These are phyloP conservation scores for Phytopythium ostracodes DNA, from an alignment of 352 stramenopile species.

Conservation along the genomic window DNA sequence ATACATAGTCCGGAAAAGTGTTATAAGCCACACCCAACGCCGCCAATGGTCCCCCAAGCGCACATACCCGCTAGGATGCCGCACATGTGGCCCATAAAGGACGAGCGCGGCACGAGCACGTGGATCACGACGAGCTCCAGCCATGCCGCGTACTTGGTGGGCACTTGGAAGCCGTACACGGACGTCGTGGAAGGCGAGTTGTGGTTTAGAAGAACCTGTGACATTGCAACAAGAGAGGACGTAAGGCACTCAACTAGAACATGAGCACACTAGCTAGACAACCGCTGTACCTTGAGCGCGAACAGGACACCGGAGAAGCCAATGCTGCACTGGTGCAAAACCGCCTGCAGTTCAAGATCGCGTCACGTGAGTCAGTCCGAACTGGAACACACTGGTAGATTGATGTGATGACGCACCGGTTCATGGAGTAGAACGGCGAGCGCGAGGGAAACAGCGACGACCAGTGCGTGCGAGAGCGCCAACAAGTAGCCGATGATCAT, in stretches of 20 bases:
- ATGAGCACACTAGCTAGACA: neutral
- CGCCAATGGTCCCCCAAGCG: neutral
- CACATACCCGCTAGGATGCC: conserved; percentile 75
- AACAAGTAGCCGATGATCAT: conserved; percentile 50
- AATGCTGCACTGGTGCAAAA: conserved; percentile 57
- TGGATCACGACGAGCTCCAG: conserved; percentile 86
- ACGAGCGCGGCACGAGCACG: conserved; percentile 69
- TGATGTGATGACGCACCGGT: neutral
- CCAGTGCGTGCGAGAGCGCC: conserved; percentile 52
- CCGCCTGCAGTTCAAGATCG: conserved; percentile 13
- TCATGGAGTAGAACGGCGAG: conserved; percentile 10
- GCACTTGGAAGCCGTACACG: conserved; percentile 70
- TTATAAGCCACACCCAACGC: neutral
- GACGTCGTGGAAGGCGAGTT: conserved; percentile 57
- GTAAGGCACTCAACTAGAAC: neutral
- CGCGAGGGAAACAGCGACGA: conserved; percentile 37
- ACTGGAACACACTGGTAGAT: neutral
- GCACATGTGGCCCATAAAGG: conserved; percentile 83
- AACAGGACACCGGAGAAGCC: conserved; percentile 80
- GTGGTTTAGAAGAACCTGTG: conserved; percentile 76
- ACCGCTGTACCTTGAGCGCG: conserved; percentile 56
- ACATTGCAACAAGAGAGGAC: conserved; percentile 2
- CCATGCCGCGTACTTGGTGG: conserved; percentile 87
- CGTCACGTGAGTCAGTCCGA: neutral
- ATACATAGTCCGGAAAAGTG: neutral